Evolutionary conservation across 1,284 basidiomycete genomes (phyloP).

Genomic region (Trichosporon ovoides): DNA sequence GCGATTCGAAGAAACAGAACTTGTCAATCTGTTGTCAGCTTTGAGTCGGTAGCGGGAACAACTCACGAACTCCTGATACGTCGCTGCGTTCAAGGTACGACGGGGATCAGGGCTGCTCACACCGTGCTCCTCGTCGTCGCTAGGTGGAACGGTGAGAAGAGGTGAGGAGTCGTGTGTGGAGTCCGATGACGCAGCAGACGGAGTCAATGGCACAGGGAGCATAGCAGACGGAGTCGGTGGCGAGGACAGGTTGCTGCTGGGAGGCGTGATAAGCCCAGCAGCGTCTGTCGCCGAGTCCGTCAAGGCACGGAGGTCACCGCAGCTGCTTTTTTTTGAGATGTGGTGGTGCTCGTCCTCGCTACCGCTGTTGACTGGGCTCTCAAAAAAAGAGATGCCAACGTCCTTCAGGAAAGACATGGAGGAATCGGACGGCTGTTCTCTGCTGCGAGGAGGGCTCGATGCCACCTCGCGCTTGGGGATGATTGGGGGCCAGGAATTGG

Average conservation of each 20-base stretch:
- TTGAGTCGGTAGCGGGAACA: not conserved
- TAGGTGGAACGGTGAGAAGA: slow-evolving; percentile 27
- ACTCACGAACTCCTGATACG: slow-evolving; percentile 45
- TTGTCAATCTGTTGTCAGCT: slow-evolving; percentile 35
- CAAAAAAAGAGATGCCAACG: not conserved
- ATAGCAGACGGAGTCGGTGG: slow-evolving; percentile 36
- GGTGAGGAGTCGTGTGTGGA: slow-evolving; percentile 46
- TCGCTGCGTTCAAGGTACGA: slow-evolving; percentile 23
- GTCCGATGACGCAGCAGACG: slow-evolving; percentile 27
- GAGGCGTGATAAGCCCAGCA: slow-evolving; percentile 39
- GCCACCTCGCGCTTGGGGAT: slow-evolving; percentile 37
- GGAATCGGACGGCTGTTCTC: not conserved
- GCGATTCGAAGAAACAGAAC: slow-evolving; percentile 50
- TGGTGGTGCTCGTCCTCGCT: slow-evolving; percentile 17
- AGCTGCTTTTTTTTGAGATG: slow-evolving; percentile 28
- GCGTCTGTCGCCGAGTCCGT: slow-evolving; percentile 23
- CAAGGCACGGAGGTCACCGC: slow-evolving; percentile 32
- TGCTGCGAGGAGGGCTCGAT: not conserved
- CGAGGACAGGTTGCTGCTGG: slow-evolving; percentile 43
- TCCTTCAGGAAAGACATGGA: not conserved
- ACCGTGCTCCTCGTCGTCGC: slow-evolving; percentile 22
- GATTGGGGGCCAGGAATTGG: slow-evolving; percentile 21
- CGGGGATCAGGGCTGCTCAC: slow-evolving; percentile 26
- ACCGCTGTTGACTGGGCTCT: slow-evolving; percentile 6
- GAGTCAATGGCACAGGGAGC: slow-evolving; percentile 27